These are phyloP conservation scores for Penicillium brevicompactum DNA, from an alignment of 2,329 filamentous ascomycete genomes.

Conservation along the genomic window DNA sequence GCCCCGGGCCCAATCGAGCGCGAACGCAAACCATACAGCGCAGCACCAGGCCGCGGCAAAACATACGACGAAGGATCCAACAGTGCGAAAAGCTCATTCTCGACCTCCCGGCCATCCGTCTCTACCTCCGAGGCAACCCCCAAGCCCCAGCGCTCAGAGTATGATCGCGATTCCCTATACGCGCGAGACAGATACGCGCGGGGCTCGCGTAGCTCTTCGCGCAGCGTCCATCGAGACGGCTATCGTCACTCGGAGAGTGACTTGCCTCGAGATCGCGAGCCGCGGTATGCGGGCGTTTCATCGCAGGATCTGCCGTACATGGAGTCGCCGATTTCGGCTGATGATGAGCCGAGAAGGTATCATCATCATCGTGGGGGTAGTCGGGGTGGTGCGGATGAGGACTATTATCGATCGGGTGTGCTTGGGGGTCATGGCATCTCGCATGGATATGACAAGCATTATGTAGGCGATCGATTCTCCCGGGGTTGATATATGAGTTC, in stretches of 20 bases:
- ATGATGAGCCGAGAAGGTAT: slow-evolving; percentile 31
- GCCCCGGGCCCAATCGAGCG: slow-evolving; percentile 61
- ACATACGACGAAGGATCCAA: slow-evolving; percentile 51
- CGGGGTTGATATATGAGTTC: neutral
- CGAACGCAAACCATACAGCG: slow-evolving; percentile 65
- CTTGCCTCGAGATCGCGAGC: slow-evolving; percentile 26
- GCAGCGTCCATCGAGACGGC: slow-evolving; percentile 27
- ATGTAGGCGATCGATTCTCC: slow-evolving; percentile 19
- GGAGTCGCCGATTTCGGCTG: slow-evolving; percentile 25
- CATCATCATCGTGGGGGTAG: slow-evolving; percentile 25
- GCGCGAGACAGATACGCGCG: slow-evolving; percentile 21
- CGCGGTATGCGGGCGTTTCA: slow-evolving; percentile 22
- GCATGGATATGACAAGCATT: slow-evolving; percentile 28
- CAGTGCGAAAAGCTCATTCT: slow-evolving; percentile 30
- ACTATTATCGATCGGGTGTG: slow-evolving; percentile 40
- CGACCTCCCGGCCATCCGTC: slow-evolving; percentile 56
- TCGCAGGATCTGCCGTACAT: slow-evolving; percentile 28
- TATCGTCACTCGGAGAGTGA: slow-evolving; percentile 43
- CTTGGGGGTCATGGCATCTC: slow-evolving; percentile 32
- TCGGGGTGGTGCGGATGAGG: slow-evolving; percentile 37
- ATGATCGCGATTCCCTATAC: slow-evolving; percentile 27
- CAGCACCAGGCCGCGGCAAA: slow-evolving; percentile 62
- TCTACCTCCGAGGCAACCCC: slow-evolving; percentile 51
- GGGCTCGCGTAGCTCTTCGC: slow-evolving; percentile 37
- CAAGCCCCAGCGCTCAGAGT: slow-evolving; percentile 60